phyloP scores from a whole-genome alignment of 306 rosid genomes.

The Potentilla sterilis region DNA sequence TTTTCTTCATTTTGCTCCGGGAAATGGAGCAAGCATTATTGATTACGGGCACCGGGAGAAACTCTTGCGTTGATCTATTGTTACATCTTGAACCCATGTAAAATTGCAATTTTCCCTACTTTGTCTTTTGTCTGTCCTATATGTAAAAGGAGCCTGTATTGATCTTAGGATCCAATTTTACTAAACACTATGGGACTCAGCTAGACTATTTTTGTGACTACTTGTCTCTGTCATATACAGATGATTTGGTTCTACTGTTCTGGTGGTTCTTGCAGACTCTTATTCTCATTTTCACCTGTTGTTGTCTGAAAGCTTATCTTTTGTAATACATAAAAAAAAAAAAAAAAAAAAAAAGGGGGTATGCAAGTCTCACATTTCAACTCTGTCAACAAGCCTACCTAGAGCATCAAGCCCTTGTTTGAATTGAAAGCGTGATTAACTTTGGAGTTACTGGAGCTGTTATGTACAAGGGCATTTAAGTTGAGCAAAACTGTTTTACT shows the following conservation, averaged over 20 bases:
- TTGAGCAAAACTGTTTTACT: background rate
- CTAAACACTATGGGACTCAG: constrained; percentile 30
- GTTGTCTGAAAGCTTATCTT: background rate
- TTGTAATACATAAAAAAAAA: background rate
- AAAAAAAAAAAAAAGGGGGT: background rate
- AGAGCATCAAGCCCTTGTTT: background rate
- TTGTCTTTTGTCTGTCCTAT: constrained; percentile 13
- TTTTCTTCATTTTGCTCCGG: constrained; percentile 34
- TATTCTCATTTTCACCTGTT: background rate
- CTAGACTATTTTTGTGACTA: constrained; percentile 30
- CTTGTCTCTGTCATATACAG: constrained; percentile 25
- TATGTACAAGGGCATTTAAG: background rate
- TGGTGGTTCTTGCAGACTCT: background rate
- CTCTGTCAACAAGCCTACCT: background rate
- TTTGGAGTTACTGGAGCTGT: background rate
- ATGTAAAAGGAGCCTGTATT: constrained; percentile 38
- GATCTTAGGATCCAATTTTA: constrained; percentile 35
- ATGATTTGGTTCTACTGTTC: constrained; percentile 29
- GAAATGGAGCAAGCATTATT: constrained; percentile 40
- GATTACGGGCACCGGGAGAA: constrained; percentile 32
- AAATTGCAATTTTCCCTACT: constrained; percentile 28
- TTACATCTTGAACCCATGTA: constrained; percentile 37
- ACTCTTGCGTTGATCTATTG: constrained; percentile 28
- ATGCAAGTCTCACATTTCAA: background rate
- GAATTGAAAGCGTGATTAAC: background rate